Evolutionary conservation across 148 eudicot species (phyloP).

Genomic region (Arbutus unedo): DNA sequence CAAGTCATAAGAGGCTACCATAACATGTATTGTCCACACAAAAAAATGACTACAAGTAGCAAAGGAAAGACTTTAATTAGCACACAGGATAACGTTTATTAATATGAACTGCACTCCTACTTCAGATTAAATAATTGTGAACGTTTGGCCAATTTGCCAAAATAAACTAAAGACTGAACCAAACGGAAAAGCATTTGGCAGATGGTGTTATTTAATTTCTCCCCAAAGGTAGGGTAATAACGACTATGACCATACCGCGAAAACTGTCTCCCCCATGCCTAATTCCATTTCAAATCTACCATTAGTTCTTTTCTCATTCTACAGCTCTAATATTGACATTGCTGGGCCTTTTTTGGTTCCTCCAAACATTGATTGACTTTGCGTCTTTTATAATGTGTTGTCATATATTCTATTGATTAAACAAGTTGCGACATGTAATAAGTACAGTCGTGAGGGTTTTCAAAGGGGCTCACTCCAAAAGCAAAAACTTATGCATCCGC

Average conservation of each 20-base stretch:
- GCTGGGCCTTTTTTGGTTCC: background rate
- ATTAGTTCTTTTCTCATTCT: too few species aligned
- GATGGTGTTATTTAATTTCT: background rate
- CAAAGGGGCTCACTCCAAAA: background rate
- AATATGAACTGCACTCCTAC: background rate
- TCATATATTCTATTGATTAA: background rate
- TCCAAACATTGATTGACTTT: background rate
- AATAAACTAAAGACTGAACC: background rate
- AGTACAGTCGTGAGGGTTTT: background rate
- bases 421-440: background rate
- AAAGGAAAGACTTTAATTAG: background rate
- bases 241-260: too few species aligned
- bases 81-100: background rate
- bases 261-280: too few species aligned
- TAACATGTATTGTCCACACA: background rate
- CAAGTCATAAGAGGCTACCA: background rate
- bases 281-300: too few species aligned
- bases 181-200: background rate
- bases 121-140: background rate
- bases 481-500: background rate
- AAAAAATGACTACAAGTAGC: background rate
- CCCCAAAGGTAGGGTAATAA: background rate
- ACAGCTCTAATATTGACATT: background rate
- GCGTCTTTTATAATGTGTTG: background rate
- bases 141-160: background rate